Evolutionary conservation across 345 rosid species (phyloP), one percentile per base, ranked within the genome.

Genomic region (Rhodamnia rubescens): DNA sequence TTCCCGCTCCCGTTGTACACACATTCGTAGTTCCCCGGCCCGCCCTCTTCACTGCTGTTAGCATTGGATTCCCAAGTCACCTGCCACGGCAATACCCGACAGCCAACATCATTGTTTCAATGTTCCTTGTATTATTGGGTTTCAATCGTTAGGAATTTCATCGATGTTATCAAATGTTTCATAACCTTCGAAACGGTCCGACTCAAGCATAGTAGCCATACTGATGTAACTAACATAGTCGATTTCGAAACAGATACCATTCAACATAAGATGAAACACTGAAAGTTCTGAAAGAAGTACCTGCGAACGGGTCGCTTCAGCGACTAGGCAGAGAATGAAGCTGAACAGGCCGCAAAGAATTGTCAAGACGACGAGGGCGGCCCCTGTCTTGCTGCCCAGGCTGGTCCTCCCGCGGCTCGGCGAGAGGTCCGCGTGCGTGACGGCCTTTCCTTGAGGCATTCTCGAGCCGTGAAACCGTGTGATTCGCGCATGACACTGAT

Each of bases 261-360:
- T 32, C 15, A 53, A 21, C 52, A 82, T 4, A 64, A 36, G 49
- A 1, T 2, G 26, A 57, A 36, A 80, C 78, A 32, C 22, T 5
- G 2, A 26, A 9, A 40, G 20, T 47, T 18, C 26, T 44, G 6
- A 81, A 6, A 53, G 44, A 15, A 6, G 59, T 88, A 97, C 98
- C 97, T 90, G 96, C 57, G 99, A 95, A 86, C 93, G 97, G 8
- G 95, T 92, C 83, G 97, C 98, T 93, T 97, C 99, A 1, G 98
- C 98, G 42, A 94, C 64, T 84, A 97, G 96, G 84, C 98, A 95
- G 52, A 97, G 93, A 83, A 94, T 69, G 90, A 95, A 97, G 92
- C 98, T 93, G 36, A 93, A 88, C 13, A 96, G 90, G 78, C 99
- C 98, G 32, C 90, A 92, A 53, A 94, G 88, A 58, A 95, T 90